A percentile compares a stretch with the other conserved stretches of the same genome.
Evolutionary conservation across 768 basidiomycete genomes (phyloP).

Genomic region (Suillus fuscotomentosus): DNA sequence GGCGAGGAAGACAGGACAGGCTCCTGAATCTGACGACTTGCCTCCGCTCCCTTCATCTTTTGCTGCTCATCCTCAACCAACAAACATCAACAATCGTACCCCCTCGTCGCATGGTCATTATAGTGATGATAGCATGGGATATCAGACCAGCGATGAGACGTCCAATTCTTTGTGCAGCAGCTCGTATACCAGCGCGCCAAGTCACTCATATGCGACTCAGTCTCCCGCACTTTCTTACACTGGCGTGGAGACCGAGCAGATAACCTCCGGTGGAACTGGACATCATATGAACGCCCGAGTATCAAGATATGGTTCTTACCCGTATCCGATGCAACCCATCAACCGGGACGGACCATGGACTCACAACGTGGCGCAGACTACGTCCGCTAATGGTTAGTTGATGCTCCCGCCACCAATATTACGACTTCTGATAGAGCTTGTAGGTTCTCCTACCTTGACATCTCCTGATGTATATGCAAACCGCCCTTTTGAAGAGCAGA

Average conservation of each 20-base stretch:
- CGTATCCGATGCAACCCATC: slow-evolving; percentile 37
- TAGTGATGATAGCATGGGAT: slow-evolving; percentile 44
- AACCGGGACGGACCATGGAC: slow-evolving; percentile 29
- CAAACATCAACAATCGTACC: slow-evolving; percentile 34
- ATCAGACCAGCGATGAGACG: slow-evolving; percentile 48
- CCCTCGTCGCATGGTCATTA: slow-evolving; percentile 37
- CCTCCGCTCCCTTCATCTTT: slow-evolving; percentile 48
- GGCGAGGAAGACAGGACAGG: slow-evolving; percentile 55
- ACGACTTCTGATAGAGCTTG: slow-evolving; percentile 36
- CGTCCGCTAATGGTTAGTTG: slow-evolving; percentile 31
- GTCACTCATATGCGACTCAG: slow-evolving; percentile 41
- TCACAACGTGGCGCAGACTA: slow-evolving; percentile 28
- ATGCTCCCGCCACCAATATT: slow-evolving; percentile 25
- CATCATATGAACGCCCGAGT: slow-evolving; percentile 40
- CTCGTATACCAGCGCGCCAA: slow-evolving; percentile 41
- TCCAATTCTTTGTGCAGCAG: slow-evolving; percentile 40
- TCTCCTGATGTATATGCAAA: slow-evolving; percentile 46
- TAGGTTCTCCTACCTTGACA: slow-evolving; percentile 56
- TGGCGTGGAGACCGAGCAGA: slow-evolving; percentile 32
- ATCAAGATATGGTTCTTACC: slow-evolving; percentile 53
- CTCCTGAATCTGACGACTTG: slow-evolving; percentile 51
- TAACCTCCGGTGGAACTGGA: slow-evolving; percentile 19
- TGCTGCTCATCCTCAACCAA: slow-evolving; percentile 32
- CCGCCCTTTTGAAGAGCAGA: slow-evolving; percentile 58
- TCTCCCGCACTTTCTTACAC: slow-evolving; percentile 46